Percentiles rank a stretch among this genome's conserved stretches.
Conservation (phyloP, 148 eudicot species). For the Chenopodium berlandieri region DNA sequence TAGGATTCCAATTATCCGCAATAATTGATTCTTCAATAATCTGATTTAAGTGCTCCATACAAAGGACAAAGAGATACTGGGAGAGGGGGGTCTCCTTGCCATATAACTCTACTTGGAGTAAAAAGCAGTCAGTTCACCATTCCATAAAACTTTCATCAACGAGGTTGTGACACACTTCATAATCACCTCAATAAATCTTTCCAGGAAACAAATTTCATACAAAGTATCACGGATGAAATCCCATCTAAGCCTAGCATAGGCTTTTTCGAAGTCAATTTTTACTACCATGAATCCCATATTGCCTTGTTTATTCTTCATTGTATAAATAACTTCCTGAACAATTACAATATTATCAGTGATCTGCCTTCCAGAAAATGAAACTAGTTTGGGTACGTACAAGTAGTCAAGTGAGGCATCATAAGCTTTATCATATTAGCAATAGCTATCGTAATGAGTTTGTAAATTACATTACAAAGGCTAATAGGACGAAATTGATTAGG, state of each 20-base stretch:
- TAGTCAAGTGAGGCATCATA: neutral
- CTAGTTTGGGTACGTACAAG: no score
- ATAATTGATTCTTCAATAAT: no score
- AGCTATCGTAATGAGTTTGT: neutral
- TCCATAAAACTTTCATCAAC: neutral
- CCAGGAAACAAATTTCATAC: neutral
- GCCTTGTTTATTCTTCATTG: no score
- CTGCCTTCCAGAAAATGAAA: neutral
- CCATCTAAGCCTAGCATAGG: neutral
- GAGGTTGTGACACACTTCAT: neutral
- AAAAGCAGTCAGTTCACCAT: neutral
- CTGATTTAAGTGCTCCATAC: neutral
- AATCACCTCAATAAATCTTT: neutral
- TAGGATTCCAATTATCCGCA: no score
- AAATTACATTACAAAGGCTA: neutral
- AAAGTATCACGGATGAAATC: neutral
- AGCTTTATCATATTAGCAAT: neutral
- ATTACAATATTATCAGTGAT: neutral
- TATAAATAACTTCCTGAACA: neutral
- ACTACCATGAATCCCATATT: no score
- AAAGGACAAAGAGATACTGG: neutral
- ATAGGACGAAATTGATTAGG: no score
- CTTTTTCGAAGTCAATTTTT: no score
- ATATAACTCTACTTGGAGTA: neutral
- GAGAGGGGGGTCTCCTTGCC: neutral